Evolutionary conservation across 106 monocot genomes (phyloP), one percentile per base, ranked within the genome.

Genomic region (Alisma plantagoaquatica): DNA sequence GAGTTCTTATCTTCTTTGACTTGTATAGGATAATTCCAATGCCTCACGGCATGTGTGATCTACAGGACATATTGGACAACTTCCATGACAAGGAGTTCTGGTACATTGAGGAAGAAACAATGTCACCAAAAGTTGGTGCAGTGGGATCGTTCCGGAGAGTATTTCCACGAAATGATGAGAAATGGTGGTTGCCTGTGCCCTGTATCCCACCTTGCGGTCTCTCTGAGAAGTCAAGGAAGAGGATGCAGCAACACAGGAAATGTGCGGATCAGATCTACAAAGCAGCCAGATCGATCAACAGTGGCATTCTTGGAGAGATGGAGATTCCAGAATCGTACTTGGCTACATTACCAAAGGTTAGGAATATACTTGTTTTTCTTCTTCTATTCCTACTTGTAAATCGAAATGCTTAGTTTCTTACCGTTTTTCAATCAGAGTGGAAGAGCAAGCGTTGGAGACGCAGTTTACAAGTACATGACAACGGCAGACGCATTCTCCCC

Each of bases 161-260:
- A 41, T 62, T 57, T 20, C 78, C 76, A 24, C 72, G 66, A 12
- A 79, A 76, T 32, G 79, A 86, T 16, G 86, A 92, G 61, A 86
- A 82, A 49, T 92, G 92, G 92, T 92, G 92, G 92, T 63, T 86
- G 29, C 92, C 92, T 1, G 59, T 92, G 9, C 92, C 92, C 0
- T 86, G 78, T 53, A 82, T 92, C 24, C 92, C 92, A 8, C 63
- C 60, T 1, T 46, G 49, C 11, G 92, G 92, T 7, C 70, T 92
- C 5, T 44, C 78, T 5, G 78, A 77, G 16, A 71, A 57, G 7
- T 63, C 73, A 23, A 29, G 63, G 0, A 78, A 66, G 51, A 75
- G 54, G 29, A 54, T 91, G 51, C 64, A 68, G 41, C 61, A 75
- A 31, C 85, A 66, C 53, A 70, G 80, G 1, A 81, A 82, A 31